phyloP scores from a whole-genome alignment of 345 rosid species.

The Raphanus sativus region DNA sequence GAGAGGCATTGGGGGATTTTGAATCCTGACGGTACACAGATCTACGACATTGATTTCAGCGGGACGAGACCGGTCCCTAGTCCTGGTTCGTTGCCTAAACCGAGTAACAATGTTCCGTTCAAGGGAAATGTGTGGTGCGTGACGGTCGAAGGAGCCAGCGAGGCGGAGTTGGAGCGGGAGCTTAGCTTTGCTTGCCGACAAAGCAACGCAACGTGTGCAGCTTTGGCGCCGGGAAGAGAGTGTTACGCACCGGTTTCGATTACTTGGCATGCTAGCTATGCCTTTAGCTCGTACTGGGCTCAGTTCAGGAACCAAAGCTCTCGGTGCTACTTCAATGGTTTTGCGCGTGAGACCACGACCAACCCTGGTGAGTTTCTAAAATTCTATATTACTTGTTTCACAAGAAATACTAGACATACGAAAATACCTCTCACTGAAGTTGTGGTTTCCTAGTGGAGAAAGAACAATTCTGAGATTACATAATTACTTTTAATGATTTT shows the following conservation, averaged over 20 bases:
- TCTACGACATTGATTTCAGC: conserved; percentile 57
- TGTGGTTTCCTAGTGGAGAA: background rate
- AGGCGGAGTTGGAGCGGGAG: conserved; percentile 42
- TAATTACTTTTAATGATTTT: background rate
- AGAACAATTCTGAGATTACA: no score
- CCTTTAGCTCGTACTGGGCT: conserved; percentile 79
- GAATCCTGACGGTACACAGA: conserved; percentile 44
- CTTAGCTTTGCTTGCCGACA: conserved; percentile 47
- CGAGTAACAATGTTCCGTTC: conserved; percentile 50
- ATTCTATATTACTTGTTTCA: background rate
- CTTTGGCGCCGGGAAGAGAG: conserved; percentile 53
- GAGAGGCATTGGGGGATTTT: conserved; percentile 82
- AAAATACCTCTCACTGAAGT: background rate
- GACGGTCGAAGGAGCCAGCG: conserved; percentile 44
- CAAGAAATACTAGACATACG: background rate
- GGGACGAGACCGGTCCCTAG: conserved; percentile 40
- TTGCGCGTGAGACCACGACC: conserved; percentile 55
- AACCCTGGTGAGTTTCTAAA: conserved; percentile 60
- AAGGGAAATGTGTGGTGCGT: conserved; percentile 70
- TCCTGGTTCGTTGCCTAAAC: conserved; percentile 46
- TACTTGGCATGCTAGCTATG: conserved; percentile 64
- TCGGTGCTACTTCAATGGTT: conserved; percentile 69
- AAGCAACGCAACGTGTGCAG: conserved; percentile 55
- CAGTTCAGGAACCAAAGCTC: conserved; percentile 54
- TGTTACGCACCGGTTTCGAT: conserved; percentile 60